Base-by-base conservation (phyloP, 2,329 filamentous ascomycete genomes). In the Trichoderma gracile region DNA sequence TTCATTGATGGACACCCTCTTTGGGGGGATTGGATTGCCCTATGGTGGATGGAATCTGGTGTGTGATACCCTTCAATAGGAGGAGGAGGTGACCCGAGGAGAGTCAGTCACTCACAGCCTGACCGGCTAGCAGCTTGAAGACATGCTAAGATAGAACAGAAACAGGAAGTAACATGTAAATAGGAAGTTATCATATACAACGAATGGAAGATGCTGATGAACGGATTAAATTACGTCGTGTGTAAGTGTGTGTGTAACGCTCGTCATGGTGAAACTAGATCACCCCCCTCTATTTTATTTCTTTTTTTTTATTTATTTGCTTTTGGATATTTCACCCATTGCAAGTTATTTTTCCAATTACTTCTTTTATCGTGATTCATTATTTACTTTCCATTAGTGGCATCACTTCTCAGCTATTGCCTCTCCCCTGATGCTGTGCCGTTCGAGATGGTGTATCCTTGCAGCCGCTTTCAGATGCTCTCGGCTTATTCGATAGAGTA, bases 361-460 rank as follows among this genome's bases (percentile, higher is more conserved):
- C 14, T 9, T 9, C 8, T 30, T 30, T 58, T 21, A 27, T 40
- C 8, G 25, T 21, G 17, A 8, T n/a, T 15, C 9, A 56, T n/a
- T 30, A 60, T 52, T 38, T 17, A 8, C 30, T 19, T 42, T 21
- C 8, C 42, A 47, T 58, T 25, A 42, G 14, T 42, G 17, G 21
- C 25, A 42, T 55, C 52, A 12, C 9, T 33, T 47, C n/a, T n/a
- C 40, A 47, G 27, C 43, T 38, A 21, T n/a, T 15, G 38, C 21
- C 46, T 58, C 45, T 58, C 58, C 56, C 58, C 58, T 62, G 49
- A 54, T 54, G 49, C 58, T 54, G 49, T 62, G 49, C 49, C 40
- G 45, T 60, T 46, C 38, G 49, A 62, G 49, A 54, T 46, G 40
- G 58, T 54, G 58, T 60, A 60, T 60, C 57, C 57, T 54, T 61